Percentiles rank a stretch among this genome's conserved stretches.
phyloP scores from a whole-genome alignment of 768 basidiomycete genomes.

The Trametes meyenii region DNA sequence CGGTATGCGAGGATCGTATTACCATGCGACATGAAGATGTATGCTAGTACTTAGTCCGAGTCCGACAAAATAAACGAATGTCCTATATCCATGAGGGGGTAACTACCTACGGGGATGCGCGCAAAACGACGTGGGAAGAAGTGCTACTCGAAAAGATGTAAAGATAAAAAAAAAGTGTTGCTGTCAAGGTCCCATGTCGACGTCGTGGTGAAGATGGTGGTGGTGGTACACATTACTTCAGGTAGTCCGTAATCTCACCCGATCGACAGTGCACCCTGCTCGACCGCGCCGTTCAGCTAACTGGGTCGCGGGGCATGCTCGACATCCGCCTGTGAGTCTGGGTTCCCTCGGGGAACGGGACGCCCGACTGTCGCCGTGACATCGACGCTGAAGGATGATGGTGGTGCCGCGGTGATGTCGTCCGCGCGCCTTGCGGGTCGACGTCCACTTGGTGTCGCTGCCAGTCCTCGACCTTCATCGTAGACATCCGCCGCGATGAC shows the following conservation, averaged over 20 bases:
- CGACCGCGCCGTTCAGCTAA: slow-evolving; percentile 32
- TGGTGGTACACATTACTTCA: slow-evolving; percentile 25
- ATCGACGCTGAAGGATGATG: slow-evolving; percentile 38
- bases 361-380: slow-evolving; percentile 42
- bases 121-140: not conserved
- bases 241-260: slow-evolving; percentile 18
- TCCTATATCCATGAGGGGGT: slow-evolving; percentile 15
- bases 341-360: slow-evolving; percentile 58
- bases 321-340: slow-evolving; percentile 30
- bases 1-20: slow-evolving; percentile 10
- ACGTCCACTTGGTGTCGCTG: slow-evolving; percentile 64
- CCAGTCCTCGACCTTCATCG: slow-evolving; percentile 86
- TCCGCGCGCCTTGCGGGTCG: slow-evolving; percentile 19
- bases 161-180: not conserved
- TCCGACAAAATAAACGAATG: slow-evolving; percentile 10
- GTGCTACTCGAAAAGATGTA: not conserved
- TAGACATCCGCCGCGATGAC: slow-evolving; percentile 67
- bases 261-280: not conserved
- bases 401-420: slow-evolving; percentile 10
- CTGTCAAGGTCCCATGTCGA: slow-evolving; percentile 1
- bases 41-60: slow-evolving; percentile 20
- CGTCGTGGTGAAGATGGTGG: slow-evolving; percentile 7
- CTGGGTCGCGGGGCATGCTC: slow-evolving; percentile 43
- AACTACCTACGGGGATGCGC: slow-evolving; percentile 1
- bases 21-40: slow-evolving; percentile 15